Evolutionary conservation across 2,329 filamentous ascomycete species (phyloP).

Genomic region (Fusarium abutilonis): DNA sequence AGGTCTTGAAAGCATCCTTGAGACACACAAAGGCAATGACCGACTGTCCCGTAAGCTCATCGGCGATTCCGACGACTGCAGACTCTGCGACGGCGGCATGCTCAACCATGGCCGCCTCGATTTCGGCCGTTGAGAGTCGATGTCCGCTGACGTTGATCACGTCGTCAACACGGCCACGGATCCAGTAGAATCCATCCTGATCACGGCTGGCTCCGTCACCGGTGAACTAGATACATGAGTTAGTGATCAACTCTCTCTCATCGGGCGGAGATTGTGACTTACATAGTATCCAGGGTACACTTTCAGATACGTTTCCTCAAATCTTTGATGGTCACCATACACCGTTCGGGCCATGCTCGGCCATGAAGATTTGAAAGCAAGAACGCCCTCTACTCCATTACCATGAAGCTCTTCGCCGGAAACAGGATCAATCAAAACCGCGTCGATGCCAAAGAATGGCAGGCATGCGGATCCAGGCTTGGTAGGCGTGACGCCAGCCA

Average conservation of each 20-base stretch:
- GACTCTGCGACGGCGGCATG: constrained; percentile 87
- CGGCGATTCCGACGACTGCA: constrained; percentile 86
- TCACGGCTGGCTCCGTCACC: constrained; percentile 91
- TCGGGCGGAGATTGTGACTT: constrained; percentile 51
- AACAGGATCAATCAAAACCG: constrained; percentile 91
- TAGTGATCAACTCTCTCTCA: background rate
- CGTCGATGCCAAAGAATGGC: constrained; percentile 97
- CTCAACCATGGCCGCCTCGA: constrained; percentile 92
- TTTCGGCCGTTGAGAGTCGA: constrained; percentile 93
- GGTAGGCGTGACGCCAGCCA: constrained; percentile 89
- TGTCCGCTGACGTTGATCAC: constrained; percentile 96
- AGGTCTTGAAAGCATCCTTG: constrained; percentile 62
- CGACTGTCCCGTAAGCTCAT: constrained; percentile 91
- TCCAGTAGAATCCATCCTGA: constrained; percentile 98
- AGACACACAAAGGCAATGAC: constrained; percentile 92
- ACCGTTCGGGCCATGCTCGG: constrained; percentile 97
- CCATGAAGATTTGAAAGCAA: constrained; percentile 95
- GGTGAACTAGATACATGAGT: constrained; percentile 67
- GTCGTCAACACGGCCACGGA: constrained; percentile 93
- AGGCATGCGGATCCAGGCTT: constrained; percentile 93
- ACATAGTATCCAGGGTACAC: constrained; percentile 96
- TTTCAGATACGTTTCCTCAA: constrained; percentile 95
- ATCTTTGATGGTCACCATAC: constrained; percentile 92
- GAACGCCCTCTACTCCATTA: constrained; percentile 91
- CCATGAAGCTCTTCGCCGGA: constrained; percentile 87